These are phyloP conservation scores for Ceriops zippeliana DNA, from an alignment of 345 rosid species.

Conservation along the genomic window DNA sequence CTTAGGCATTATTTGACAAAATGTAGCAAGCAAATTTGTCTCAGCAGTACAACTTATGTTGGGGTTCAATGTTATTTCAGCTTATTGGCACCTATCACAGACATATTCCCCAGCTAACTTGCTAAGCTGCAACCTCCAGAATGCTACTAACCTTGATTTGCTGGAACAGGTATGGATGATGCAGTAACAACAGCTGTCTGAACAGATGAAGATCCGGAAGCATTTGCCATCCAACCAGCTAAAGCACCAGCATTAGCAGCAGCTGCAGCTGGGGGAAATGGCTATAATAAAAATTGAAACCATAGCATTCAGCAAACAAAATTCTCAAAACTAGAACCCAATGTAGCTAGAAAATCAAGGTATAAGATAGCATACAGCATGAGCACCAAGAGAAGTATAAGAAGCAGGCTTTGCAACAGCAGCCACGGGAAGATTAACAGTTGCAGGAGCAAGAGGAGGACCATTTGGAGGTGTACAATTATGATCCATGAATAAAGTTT, in stretches of 20 bases:
- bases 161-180: conserved; percentile 67
- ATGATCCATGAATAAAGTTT: conserved; percentile 75
- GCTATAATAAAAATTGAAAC: conserved; percentile 30
- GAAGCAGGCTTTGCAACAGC: conserved; percentile 55
- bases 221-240: conserved; percentile 86
- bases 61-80: not conserved
- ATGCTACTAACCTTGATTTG: conserved; percentile 63
- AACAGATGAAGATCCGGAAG: conserved; percentile 71
- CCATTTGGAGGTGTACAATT: conserved; percentile 63
- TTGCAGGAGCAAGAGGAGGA: conserved; percentile 63
- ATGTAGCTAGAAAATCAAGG: not conserved
- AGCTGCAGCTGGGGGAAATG: conserved; percentile 57
- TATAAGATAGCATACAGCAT: conserved; percentile 43
- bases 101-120: not conserved
- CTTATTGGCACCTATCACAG: not conserved
- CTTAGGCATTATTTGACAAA: not conserved
- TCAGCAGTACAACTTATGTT: not conserved
- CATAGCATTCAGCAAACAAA: conserved; percentile 3
- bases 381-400: conserved; percentile 54
- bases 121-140: conserved; percentile 1
- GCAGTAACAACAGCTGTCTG: conserved; percentile 88
- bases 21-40: no score
- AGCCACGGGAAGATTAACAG: conserved; percentile 57
- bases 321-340: not conserved
- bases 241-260: conserved; percentile 62